These are phyloP conservation scores for Bruguiera sexangula DNA, from an alignment of 345 rosid species.

Conservation along the genomic window DNA sequence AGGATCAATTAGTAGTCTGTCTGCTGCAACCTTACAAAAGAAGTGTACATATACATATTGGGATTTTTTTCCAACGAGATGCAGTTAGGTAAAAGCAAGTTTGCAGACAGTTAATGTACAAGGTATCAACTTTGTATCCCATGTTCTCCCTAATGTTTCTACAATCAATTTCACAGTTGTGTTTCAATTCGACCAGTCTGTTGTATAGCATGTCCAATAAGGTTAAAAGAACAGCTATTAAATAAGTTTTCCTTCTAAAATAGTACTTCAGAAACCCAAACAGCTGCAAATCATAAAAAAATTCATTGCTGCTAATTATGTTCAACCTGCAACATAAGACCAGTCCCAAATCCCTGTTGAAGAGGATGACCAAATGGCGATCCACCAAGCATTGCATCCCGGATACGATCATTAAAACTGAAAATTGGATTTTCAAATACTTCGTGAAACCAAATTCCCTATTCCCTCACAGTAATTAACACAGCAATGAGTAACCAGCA, in stretches of 20 bases:
- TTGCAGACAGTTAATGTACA: no score
- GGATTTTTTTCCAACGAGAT: no score
- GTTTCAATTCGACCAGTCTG: no score
- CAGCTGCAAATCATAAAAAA: not conserved
- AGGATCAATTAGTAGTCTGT: slow-evolving; percentile 7
- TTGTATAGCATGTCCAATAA: not conserved
- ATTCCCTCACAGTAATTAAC: not conserved
- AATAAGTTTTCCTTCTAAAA: not conserved
- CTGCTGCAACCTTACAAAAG: not conserved
- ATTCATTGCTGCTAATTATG: not conserved
- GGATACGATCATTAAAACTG: slow-evolving; percentile 95
- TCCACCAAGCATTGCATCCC: slow-evolving; percentile 97
- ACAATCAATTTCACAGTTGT: no score
- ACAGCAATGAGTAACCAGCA: not conserved
- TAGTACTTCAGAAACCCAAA: not conserved
- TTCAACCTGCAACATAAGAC: slow-evolving; percentile 76
- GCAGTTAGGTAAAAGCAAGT: no score
- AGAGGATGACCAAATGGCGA: slow-evolving; percentile 98
- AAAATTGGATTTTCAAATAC: slow-evolving; percentile 23
- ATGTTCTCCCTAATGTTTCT: no score
- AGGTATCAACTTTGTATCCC: no score
- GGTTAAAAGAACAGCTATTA: not conserved
- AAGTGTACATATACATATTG: not conserved
- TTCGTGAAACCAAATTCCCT: slow-evolving; percentile 8
- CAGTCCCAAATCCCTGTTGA: slow-evolving; percentile 93